Base-by-base conservation (phyloP, 805 yeast species). In the Candida chauliodis region DNA sequence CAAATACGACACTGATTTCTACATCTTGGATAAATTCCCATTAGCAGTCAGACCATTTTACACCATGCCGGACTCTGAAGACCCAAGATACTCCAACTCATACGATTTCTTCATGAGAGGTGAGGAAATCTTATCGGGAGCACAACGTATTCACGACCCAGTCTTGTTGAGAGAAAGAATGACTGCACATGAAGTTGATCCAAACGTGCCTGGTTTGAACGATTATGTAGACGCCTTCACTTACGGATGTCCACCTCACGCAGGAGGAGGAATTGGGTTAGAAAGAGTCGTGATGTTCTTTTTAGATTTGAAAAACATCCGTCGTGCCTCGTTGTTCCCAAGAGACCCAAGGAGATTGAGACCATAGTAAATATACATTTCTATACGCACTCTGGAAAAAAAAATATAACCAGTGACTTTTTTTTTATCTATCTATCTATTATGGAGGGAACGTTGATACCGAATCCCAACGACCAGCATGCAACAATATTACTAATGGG, bases 51-150 rank as follows among this genome's bases (percentile, higher is more conserved):
- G 99, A 75, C 99, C 99, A 42, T 93, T 93, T 78, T 93, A 93
- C 78, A 93, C 99, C 34, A 93, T 93, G 99, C 98, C 99, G 46
- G 96, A 89, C 62, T 76, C 98, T 14, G 83, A 79, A 56, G 90
- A 93, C 69, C 79, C 95, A 47, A 76, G 83, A 52, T 90, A 90
- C 71, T 90, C 98, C 47, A 93, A 93, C 79, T 91, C 98, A 15
- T 93, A 91, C 61, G 99, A 93, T 71, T 93, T 93, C 82, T 93
- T 93, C 78, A 93, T 93, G 99, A 84, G 99, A 73, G 99, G 99
- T 61, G 99, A 93, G 72, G 99, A 93, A 71, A 93, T 93, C 55
- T 71, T 93, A 52, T 88, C 96, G n/a, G 99, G 99, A 56, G 99
- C 99, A 42, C 99, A 93, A 73, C 96, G 99, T 78, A 79, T 93